Conservation (phyloP, 768 basidiomycete genomes). For the Aureoboletus auriporus region DNA sequence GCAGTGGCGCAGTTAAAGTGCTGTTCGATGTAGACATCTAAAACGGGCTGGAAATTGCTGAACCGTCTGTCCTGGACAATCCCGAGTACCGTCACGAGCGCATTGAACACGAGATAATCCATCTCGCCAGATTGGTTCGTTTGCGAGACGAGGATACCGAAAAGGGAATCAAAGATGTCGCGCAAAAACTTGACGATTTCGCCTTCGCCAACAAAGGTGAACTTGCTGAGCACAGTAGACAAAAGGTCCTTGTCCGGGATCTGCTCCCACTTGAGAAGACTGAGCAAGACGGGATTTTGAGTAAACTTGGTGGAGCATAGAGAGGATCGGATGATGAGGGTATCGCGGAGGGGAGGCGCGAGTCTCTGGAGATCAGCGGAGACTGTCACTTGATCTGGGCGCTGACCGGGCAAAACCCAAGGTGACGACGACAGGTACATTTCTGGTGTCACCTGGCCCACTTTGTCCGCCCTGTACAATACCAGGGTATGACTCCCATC, state of each 20-base stretch:
- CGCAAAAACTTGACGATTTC: conserved; percentile 93
- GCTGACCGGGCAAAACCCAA: conserved; percentile 51
- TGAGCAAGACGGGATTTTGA: conserved; percentile 81
- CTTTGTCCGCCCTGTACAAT: conserved; percentile 79
- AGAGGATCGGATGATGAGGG: conserved; percentile 77
- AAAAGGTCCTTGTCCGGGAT: conserved; percentile 62
- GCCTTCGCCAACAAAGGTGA: conserved; percentile 90
- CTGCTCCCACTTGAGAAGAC: conserved; percentile 77
- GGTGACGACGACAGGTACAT: conserved; percentile 72
- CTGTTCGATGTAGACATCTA: conserved; percentile 89
- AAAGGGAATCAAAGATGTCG: conserved; percentile 90
- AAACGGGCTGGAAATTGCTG: conserved; percentile 89
- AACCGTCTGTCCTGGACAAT: conserved; percentile 93
- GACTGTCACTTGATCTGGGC: conserved; percentile 53
- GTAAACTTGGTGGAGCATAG: conserved; percentile 91
- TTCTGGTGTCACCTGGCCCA: conserved; percentile 56
- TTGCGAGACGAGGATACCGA: conserved; percentile 77
- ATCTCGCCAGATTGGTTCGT: conserved; percentile 74
- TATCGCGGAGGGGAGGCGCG: conserved; percentile 72
- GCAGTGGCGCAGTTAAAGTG: conserved; percentile 83
- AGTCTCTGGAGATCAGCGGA: conserved; percentile 59
- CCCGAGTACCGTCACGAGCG: conserved; percentile 85
- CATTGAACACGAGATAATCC: conserved; percentile 85
- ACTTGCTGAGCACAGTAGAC: conserved; percentile 69
- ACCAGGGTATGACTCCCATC: conserved; percentile 86